Evolutionary conservation across 2,329 filamentous ascomycete species (phyloP), one percentile per base, ranked within the genome.

Genomic region (Colletotrichum spaethianum): DNA sequence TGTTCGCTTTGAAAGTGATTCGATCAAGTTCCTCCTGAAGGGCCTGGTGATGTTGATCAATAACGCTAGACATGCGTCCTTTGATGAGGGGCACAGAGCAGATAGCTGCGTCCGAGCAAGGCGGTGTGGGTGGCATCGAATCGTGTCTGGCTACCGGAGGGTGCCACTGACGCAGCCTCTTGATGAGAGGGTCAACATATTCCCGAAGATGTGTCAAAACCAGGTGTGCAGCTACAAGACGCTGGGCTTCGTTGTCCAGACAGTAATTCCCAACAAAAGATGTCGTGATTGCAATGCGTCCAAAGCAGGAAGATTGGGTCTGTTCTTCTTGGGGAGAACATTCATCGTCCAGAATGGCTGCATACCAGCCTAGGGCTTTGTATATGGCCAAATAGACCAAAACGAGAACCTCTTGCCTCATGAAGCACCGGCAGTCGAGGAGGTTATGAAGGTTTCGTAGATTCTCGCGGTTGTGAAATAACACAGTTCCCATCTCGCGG

Each of bases 151-250:
- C 40, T 3, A 31, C 18, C 26, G 53, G 42, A 44, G 53, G 63
- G 12, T 66, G 63, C 56, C 53, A 60, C 20, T 66, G 31, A 8
- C 63, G 63, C 53, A 66, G 23, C 12, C 63, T 50, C 63, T 66
- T 66, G 36, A 60, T n/a, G 9, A 66, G 63, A 31, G 63, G 63
- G 55, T 66, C 52, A 31, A 66, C 63, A 31, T 66, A 31, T 12
- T 66, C 63, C n/a, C 44, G 44, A 2, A 66, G 53, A n/a, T 66
- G 63, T 14, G 63, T 66, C n/a, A 66, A 33, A 31, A 66, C 63
- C 1, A 66, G 23, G 42, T 66, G 63, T 31, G 63, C 63, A 28
- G 52, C 33, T 14, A 66, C 63, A 7, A 66, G 23, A 16, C 63
- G 56, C 53, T 66, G 63, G 11, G 63, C 40, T n/a, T 60, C 63